Conservation (phyloP, 2,329 filamentous ascomycete genomes). For the Leptoxyphium fumago region DNA sequence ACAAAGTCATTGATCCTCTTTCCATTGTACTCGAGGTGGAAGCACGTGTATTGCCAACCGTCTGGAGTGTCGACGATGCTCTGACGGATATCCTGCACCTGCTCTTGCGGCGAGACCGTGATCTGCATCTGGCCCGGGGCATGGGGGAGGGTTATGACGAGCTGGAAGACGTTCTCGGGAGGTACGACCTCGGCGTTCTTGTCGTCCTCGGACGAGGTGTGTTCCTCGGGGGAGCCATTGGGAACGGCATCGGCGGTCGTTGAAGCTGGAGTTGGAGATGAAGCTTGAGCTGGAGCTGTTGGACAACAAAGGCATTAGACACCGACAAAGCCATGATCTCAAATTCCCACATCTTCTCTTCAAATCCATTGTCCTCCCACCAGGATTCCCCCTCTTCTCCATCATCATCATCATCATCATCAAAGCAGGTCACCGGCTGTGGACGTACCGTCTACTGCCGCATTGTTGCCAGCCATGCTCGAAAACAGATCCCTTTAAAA, state of each 20-base stretch:
- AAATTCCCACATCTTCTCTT: too few relatives aligned
- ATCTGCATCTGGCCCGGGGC: conserved; percentile 67
- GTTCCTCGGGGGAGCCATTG: conserved; percentile 4
- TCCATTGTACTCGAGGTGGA: conserved; percentile 86
- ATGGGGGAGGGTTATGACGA: conserved; percentile 72
- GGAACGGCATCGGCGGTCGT: conserved; percentile 2
- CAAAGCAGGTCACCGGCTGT: background rate
- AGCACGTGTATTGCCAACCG: conserved; percentile 96
- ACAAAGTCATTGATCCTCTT: conserved; percentile 90
- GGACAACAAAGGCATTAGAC: too few relatives aligned
- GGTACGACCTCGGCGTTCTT: conserved; percentile 7
- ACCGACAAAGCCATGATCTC: too few relatives aligned
- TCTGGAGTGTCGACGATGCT: conserved; percentile 86
- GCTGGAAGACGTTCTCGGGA: conserved; percentile 41
- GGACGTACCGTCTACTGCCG: background rate
- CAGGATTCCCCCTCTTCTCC: too few relatives aligned
- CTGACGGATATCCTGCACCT: conserved; percentile 93
- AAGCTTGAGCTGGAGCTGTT: too few relatives aligned
- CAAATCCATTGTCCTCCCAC: too few relatives aligned
- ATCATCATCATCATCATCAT: too few relatives aligned
- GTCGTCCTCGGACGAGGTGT: conserved; percentile 6
- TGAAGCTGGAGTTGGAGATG: conserved; percentile 1
- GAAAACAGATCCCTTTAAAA: background rate
- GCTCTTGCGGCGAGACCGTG: conserved; percentile 76
- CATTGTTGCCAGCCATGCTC: conserved; percentile 6